These are phyloP conservation scores for Blastobotrys americana DNA, from an alignment of 805 yeast species.

Conservation along the genomic window DNA sequence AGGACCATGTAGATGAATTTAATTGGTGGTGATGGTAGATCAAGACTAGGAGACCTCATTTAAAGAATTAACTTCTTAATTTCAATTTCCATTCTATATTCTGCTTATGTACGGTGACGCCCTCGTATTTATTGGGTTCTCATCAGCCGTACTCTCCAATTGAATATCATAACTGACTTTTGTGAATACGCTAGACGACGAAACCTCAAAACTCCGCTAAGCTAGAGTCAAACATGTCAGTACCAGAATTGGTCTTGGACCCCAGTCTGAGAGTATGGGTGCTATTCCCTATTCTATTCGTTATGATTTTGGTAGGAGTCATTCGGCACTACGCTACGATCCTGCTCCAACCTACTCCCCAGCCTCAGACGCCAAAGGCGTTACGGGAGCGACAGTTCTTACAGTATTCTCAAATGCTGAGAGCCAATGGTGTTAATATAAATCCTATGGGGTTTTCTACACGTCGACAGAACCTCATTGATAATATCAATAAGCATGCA, in stretches of 20 bases:
- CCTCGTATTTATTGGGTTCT: too few species aligned
- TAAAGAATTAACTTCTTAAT: too few species aligned
- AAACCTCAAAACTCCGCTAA: too few species aligned
- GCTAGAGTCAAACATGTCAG: conserved; percentile 15
- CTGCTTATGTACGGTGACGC: too few species aligned
- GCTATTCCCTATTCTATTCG: conserved; percentile 76
- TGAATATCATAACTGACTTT: too few species aligned
- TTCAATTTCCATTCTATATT: too few species aligned
- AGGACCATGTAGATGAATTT: too few species aligned
- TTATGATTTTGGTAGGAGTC: conserved; percentile 83
- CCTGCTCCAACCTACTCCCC: conserved; percentile 53
- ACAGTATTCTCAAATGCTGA: conserved; percentile 50
- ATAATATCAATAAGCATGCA: conserved; percentile 45
- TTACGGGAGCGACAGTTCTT: conserved; percentile 61
- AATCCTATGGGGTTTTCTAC: conserved; percentile 45
- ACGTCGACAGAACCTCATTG: conserved; percentile 44
- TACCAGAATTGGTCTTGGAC: conserved; percentile 57
- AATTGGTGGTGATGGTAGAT: too few species aligned
- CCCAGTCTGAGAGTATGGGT: conserved; percentile 87
- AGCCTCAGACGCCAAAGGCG: conserved; percentile 43
- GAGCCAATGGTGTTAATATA: conserved; percentile 47
- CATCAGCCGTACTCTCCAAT: too few species aligned
- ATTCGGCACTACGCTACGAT: conserved; percentile 61
- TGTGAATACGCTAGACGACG: too few species aligned
- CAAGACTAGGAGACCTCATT: too few species aligned